Evolutionary conservation across 163 green algal genomes (phyloP), one percentile per base, ranked within the genome.

Genomic region (Coccomyxa subellipsoidea): DNA sequence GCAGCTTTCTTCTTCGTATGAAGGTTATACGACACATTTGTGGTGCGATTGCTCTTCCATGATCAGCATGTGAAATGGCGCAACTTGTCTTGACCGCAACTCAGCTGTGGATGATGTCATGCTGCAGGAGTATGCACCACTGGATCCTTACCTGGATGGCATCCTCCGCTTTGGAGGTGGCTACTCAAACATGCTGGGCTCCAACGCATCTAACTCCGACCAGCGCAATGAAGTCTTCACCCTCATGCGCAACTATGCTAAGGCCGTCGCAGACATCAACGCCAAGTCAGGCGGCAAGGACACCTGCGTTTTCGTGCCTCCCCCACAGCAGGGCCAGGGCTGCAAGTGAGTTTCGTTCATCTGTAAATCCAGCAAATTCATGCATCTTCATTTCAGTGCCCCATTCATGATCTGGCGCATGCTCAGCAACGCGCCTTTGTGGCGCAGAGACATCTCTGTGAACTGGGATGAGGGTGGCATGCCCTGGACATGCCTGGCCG

Each of bases 401-500:
- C 15, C 47, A 59, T 59, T 59, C 47, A 21, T 27, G 2, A 27
- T 7, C 47, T 21, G 4, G 3, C 21, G 47, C 47, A 21, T n/a
- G n/a, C 47, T 18, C 23, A 59, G 1, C 23, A 18, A 59, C 23
- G 47, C 23, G 47, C 23, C 4, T 12, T 59, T 5, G 1, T 12
- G 23, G 4, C 32, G 4, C 40, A 81, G 77, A 4, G 6, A 73
- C 32, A 3, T 81, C 27, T 8, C 2, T 6, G 40, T 81, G 5
- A 81, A 81, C 29, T 39, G 54, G 77, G 40, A 81, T 18, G 40
- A 75, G 77, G 77, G 77, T 27, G 77, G 77, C 77, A 72, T 81
- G 77, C 77, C 77, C 40, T 81, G 77, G 77, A 81, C 77, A 25
- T 81, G 77, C 53, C 77, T 81, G 29, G n/a, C 40, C 9, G 77